Percentiles rank a stretch among this genome's conserved stretches.
Conservation (phyloP, 139 green algal genomes). For the Chlamydomonas applanata region DNA sequence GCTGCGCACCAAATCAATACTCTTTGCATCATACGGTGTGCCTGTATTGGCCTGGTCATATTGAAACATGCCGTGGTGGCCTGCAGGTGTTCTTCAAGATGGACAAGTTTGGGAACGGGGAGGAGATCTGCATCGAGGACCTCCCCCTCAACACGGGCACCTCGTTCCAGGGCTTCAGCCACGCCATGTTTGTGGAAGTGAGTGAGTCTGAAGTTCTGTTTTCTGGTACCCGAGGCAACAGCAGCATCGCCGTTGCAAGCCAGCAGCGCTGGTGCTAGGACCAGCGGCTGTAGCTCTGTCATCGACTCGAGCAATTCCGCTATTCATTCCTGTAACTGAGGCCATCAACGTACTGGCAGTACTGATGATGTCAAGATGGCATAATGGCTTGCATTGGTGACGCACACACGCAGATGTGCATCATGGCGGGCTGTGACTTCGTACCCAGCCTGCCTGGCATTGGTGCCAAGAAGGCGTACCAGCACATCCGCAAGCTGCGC, state of each 20-base stretch:
- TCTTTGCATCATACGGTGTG: too few relatives aligned
- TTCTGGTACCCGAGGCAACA: background rate
- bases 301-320: too few relatives aligned
- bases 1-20: too few relatives aligned
- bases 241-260: background rate
- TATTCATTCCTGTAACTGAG: too few relatives aligned
- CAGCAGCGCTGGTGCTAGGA: too few relatives aligned
- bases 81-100: constrained; percentile 92
- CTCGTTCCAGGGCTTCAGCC: constrained; percentile 68
- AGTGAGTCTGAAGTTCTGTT: background rate
- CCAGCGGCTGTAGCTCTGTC: too few relatives aligned
- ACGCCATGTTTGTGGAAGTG: constrained; percentile 87
- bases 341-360: constrained; percentile 1
- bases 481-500: constrained; percentile 63
- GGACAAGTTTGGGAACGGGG: constrained; percentile 74
- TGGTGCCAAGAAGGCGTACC: constrained; percentile 91
- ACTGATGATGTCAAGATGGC: too few relatives aligned
- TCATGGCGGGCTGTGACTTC: constrained; percentile 97
- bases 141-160: constrained; percentile 56
- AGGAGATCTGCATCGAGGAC: constrained; percentile 71
- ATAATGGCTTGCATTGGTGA: too few relatives aligned
- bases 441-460: constrained; percentile 75
- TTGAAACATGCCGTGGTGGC: too few relatives aligned
- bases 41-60: too few relatives aligned
- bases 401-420: constrained; percentile 90